Evolutionary conservation across 1,284 basidiomycete genomes (phyloP), one percentile per base, ranked within the genome.

Genomic region (Tremellales sp.): DNA sequence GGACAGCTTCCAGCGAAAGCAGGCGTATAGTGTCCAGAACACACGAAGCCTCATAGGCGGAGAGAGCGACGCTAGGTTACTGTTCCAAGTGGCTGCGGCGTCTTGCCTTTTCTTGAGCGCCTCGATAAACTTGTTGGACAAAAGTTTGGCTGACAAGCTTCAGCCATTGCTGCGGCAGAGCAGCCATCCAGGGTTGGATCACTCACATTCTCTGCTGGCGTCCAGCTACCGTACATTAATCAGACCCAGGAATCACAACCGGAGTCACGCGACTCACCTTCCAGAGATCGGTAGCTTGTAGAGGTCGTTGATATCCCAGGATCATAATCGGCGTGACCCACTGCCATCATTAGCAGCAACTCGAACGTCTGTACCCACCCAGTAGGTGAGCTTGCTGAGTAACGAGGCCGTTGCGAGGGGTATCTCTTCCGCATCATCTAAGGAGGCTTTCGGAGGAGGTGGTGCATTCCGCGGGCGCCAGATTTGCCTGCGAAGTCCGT

Each of bases 241-340:
- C 54, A 57, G 21, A 43, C 34, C 7, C 32, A 34, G 5, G 37
- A 25, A n/a, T 35, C 9, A 2, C 1, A 54, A 40, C 5, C 34
- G 38, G 5, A 13, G 13, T 32, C n/a, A 5, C 16, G 37, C 27
- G 34, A 50, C 54, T 53, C 39, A 68, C 60, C 40, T 63, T 81
- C 81, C 82, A 85, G n/a, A 85, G 67, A 64, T 86, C 84, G 0
- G 83, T 79, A 0, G 82, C 83, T 65, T 85, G 83, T 1, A 86
- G 73, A 0, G 83, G 81, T 22, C 85, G 76, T 60, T 84, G 82
- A 62, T 83, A 86, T 0, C 63, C 63, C 27, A 62, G 31, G 44
- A 78, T 78, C 82, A 88, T 85, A 43, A 87, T 75, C 1, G 83
- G 82, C 0, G 81, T 82, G n/a, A 70, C 60, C 68, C 68, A 70